phyloP scores from a whole-genome alignment of 2,329 filamentous ascomycete genomes.

The Gyromitra esculenta region DNA sequence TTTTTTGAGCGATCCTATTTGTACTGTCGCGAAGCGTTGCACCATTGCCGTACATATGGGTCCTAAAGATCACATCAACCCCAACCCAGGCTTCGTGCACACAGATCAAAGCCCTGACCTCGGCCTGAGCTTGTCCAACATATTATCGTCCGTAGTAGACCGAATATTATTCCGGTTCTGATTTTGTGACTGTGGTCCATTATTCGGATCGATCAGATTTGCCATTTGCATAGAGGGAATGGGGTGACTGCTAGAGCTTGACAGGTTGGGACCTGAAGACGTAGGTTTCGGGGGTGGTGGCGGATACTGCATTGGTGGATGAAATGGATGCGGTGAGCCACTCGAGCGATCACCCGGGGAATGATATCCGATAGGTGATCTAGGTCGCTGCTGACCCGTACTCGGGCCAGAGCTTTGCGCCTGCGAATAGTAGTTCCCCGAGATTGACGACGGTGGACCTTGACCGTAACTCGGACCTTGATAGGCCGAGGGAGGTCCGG shows the following conservation, averaged over 20 bases:
- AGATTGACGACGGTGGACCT: constrained; percentile 49
- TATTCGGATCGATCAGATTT: constrained; percentile 56
- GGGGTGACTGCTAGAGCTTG: constrained; percentile 49
- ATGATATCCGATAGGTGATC: constrained; percentile 53
- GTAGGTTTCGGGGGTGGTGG: constrained; percentile 56
- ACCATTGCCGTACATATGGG: constrained; percentile 34
- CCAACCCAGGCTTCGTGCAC: constrained; percentile 46
- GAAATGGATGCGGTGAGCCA: constrained; percentile 54
- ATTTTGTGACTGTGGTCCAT: constrained; percentile 40
- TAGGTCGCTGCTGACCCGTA: constrained; percentile 52
- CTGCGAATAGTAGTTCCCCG: constrained; percentile 55
- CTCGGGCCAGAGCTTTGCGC: constrained; percentile 51
- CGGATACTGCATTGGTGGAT: constrained; percentile 55
- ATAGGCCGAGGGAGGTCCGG: constrained; percentile 50
- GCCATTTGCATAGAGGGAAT: constrained; percentile 57
- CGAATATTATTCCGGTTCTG: constrained; percentile 48
- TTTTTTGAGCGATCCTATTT: constrained; percentile 37
- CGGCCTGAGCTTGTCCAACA: constrained; percentile 57
- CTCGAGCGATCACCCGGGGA: constrained; percentile 53
- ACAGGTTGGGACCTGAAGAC: constrained; percentile 56
- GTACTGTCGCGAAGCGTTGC: constrained; percentile 44
- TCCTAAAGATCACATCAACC: constrained; percentile 52
- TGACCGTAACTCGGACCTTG: constrained; percentile 49
- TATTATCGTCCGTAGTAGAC: constrained; percentile 56
- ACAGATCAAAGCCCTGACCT: constrained; percentile 55